These are phyloP conservation scores for Eragrostis curvula DNA, from an alignment of 176 grass and related monocot genomes.

Conservation along the genomic window DNA sequence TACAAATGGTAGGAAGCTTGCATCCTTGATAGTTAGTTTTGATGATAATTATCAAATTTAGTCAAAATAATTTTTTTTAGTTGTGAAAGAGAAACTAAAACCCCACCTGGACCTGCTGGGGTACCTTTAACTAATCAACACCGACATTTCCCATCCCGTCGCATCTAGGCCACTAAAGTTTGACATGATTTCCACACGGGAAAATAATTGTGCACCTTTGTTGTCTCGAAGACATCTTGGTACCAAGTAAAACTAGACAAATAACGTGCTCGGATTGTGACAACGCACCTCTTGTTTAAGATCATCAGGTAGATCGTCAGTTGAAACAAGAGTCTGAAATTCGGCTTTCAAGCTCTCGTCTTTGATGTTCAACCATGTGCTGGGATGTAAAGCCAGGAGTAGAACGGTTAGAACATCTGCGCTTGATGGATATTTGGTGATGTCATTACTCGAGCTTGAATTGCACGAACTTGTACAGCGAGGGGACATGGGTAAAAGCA, in stretches of 20 bases:
- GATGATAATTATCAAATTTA: neutral
- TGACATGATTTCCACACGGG: slow-evolving; percentile 7
- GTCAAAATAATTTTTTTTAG: neutral
- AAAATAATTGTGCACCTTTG: neutral
- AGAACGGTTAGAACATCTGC: slow-evolving; percentile 72
- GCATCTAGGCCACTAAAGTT: neutral
- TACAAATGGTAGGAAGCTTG: neutral
- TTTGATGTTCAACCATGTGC: slow-evolving; percentile 57
- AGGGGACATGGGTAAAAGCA: slow-evolving; percentile 60
- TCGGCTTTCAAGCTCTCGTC: slow-evolving; percentile 55
- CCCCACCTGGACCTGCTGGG: neutral
- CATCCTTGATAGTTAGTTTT: neutral
- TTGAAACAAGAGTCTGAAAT: slow-evolving; percentile 70
- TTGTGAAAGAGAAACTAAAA: slow-evolving; percentile 10
- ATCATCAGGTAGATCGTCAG: slow-evolving; percentile 58
- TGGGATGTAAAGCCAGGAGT: slow-evolving; percentile 68
- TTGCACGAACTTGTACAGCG: neutral
- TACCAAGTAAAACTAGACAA: slow-evolving; percentile 35
- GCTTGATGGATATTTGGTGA: slow-evolving; percentile 56
- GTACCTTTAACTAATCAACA: neutral
- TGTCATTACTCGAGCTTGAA: slow-evolving; percentile 35
- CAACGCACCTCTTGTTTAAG: slow-evolving; percentile 70
- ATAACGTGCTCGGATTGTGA: slow-evolving; percentile 15
- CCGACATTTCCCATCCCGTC: neutral
- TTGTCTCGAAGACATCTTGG: slow-evolving; percentile 20